Evolutionary conservation across 805 yeast genomes (phyloP).

Genomic region (Zygotorulaspora danielsina): DNA sequence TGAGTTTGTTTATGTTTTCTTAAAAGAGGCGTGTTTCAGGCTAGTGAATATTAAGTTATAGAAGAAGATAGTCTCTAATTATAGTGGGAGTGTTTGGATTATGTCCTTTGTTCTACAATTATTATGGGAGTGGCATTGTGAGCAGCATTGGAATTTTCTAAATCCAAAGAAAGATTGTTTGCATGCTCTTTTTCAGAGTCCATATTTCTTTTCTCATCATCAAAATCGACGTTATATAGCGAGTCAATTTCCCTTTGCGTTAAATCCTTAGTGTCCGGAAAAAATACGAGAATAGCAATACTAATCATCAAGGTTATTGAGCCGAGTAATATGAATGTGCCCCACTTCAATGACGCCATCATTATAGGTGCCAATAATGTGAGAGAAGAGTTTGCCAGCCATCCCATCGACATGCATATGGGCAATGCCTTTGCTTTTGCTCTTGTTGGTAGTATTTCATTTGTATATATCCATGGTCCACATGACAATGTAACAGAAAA

Average conservation of each 20-base stretch:
- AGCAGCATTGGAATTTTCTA: not conserved
- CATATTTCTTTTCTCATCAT: not conserved
- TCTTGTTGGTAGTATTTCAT: slow-evolving; percentile 45
- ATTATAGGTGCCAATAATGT: slow-evolving; percentile 41
- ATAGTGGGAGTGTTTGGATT: too few relatives aligned
- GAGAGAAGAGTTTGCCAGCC: slow-evolving; percentile 40
- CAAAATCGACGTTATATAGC: not conserved
- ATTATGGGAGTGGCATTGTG: not conserved
- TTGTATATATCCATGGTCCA: slow-evolving; percentile 47
- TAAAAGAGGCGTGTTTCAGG: too few relatives aligned
- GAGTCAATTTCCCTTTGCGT: slow-evolving; percentile 26
- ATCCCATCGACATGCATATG: slow-evolving; percentile 44
- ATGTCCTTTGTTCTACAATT: not conserved
- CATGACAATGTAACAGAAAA: slow-evolving; percentile 46
- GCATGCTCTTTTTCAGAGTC: not conserved
- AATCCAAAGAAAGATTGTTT: not conserved
- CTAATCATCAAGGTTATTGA: slow-evolving; percentile 34
- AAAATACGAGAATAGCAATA: slow-evolving; percentile 30
- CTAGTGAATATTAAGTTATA: not conserved
- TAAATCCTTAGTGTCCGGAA: slow-evolving; percentile 45
- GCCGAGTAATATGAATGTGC: slow-evolving; percentile 41
- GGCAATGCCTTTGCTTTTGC: slow-evolving; percentile 47
- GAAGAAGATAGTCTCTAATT: not conserved
- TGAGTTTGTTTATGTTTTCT: too few relatives aligned
- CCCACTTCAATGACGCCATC: slow-evolving; percentile 38